These are phyloP conservation scores for Chamaecrista fasciculata DNA, from an alignment of 306 rosid genomes.

Conservation along the genomic window DNA sequence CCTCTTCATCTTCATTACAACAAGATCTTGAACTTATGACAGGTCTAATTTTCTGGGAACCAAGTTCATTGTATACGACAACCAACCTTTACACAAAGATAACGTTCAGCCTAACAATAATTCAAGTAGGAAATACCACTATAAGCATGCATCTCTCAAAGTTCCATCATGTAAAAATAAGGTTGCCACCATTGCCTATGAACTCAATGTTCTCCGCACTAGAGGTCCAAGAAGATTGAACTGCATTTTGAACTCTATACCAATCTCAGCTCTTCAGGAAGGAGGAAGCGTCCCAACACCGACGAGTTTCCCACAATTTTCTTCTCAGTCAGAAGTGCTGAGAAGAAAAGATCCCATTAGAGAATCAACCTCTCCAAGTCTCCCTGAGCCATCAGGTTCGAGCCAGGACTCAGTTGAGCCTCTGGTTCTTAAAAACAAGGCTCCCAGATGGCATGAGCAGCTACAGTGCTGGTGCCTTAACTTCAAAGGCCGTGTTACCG, in stretches of 20 bases:
- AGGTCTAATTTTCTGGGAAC: conserved; percentile 80
- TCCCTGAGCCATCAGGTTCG: conserved; percentile 15
- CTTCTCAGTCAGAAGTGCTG: conserved; percentile 32
- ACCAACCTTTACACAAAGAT: conserved; percentile 41
- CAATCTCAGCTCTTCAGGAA: conserved; percentile 57
- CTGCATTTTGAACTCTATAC: conserved; percentile 59
- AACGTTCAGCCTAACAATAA: conserved; percentile 30
- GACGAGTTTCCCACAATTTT: conserved; percentile 34
- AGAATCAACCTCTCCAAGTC: conserved; percentile 35
- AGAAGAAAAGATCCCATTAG: conserved; percentile 43
- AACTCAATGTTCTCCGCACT: conserved; percentile 59
- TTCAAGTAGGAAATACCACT: conserved; percentile 44
- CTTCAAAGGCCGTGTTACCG: conserved; percentile 78
- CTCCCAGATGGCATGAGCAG: conserved; percentile 89
- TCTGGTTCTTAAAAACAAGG: conserved; percentile 59
- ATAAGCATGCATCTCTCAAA: conserved; percentile 60
- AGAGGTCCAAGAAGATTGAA: conserved; percentile 84
- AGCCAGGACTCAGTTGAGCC: conserved; percentile 41
- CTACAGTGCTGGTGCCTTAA: conserved; percentile 89
- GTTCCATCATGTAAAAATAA: conserved; percentile 51
- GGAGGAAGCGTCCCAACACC: conserved; percentile 63
- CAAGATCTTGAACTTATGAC: conserved; percentile 26
- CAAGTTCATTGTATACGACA: conserved; percentile 54
- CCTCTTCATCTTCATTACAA: conserved; percentile 1
- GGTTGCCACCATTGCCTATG: conserved; percentile 44